Conservation (phyloP, 2,329 filamentous ascomycete genomes). For the Colletotrichum cuscutae region DNA sequence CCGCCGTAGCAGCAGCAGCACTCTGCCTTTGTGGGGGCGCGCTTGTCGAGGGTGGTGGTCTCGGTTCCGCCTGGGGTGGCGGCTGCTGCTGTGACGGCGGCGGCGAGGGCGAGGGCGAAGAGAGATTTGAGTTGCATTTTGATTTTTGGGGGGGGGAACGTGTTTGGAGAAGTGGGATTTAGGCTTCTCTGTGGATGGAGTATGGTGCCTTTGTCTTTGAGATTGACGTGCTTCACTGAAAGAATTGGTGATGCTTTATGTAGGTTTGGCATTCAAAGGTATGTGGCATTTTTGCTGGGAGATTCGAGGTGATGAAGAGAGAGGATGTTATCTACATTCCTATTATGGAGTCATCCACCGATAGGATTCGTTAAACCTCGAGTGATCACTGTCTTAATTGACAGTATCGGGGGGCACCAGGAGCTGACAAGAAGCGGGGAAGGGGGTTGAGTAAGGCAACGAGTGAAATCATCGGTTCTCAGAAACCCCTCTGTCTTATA, state of each 20-base stretch:
- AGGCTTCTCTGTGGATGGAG: background rate
- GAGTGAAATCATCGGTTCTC: no score
- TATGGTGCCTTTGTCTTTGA: background rate
- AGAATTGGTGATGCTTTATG: background rate
- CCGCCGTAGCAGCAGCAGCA: slow-evolving; percentile 35
- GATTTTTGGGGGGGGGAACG: background rate
- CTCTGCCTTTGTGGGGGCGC: slow-evolving; percentile 32
- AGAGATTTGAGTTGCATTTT: slow-evolving; percentile 14
- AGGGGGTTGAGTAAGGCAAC: background rate
- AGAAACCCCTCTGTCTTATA: no score
- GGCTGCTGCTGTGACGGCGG: slow-evolving; percentile 10
- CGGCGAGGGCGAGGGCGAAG: background rate
- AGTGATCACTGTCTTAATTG: background rate
- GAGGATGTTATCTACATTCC: background rate
- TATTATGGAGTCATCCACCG: background rate
- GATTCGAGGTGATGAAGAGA: background rate
- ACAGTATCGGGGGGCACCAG: background rate
- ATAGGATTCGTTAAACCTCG: background rate
- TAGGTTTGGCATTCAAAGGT: background rate
- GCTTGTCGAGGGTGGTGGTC: background rate
- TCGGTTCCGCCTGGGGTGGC: background rate
- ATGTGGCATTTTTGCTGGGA: background rate
- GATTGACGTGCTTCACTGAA: background rate
- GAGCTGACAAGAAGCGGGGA: no score
- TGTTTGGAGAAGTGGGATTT: no score